Evolutionary conservation across 2,329 filamentous ascomycete genomes (phyloP).

Genomic region (Colletotrichum gigasporum): DNA sequence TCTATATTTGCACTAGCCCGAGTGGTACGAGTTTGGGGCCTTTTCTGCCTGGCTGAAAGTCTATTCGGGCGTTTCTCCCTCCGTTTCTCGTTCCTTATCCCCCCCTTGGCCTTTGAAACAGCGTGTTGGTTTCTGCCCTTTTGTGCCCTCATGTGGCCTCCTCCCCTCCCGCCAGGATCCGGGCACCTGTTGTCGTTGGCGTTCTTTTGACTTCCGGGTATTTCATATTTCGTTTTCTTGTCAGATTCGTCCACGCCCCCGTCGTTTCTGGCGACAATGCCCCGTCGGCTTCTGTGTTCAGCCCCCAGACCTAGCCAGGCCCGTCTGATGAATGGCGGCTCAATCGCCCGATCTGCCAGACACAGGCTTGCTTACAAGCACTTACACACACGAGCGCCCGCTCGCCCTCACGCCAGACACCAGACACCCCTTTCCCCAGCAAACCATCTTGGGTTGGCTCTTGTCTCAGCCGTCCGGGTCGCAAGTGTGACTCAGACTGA

Average conservation of each 20-base stretch:
- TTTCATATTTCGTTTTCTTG: constrained; percentile 1
- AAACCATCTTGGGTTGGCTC: not conserved
- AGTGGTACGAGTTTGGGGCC: too few relatives aligned
- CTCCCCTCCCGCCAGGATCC: not conserved
- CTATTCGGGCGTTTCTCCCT: constrained; percentile 6
- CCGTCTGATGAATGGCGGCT: constrained; percentile 13
- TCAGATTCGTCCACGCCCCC: not conserved
- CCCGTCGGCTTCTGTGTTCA: constrained; percentile 10
- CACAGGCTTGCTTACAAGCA: not conserved
- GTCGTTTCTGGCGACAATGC: not conserved
- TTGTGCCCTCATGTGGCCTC: not conserved
- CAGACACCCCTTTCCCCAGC: not conserved
- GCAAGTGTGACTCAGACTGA: constrained; percentile 1
- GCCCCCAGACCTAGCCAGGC: not conserved
- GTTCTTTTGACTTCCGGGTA: not conserved
- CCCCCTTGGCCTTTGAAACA: constrained; percentile 16
- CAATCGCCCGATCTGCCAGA: constrained; percentile 16
- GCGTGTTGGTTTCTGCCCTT: not conserved
- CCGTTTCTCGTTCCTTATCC: not conserved
- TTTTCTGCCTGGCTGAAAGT: too few relatives aligned
- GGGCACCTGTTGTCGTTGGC: constrained; percentile 3
- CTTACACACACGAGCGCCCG: not conserved
- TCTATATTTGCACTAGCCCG: too few relatives aligned
- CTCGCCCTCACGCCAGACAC: not conserved
- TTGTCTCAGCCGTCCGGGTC: constrained; percentile 15